These are phyloP conservation scores for Lagenaria siceraria DNA, from an alignment of 306 rosid species.

Conservation along the genomic window DNA sequence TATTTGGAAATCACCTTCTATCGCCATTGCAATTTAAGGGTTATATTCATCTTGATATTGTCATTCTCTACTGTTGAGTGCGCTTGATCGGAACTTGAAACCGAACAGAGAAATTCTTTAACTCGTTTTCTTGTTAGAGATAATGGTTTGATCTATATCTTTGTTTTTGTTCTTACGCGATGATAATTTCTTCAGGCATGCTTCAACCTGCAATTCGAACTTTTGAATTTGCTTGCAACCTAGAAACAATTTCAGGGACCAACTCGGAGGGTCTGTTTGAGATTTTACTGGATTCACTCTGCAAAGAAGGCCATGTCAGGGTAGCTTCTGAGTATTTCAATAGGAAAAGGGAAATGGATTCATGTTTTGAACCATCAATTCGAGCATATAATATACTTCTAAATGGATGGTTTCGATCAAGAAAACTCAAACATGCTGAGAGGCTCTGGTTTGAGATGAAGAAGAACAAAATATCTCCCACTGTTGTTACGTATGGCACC, in stretches of 20 bases:
- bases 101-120: too few relatives aligned
- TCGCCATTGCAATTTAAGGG: neutral
- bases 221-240: slow-evolving; percentile 49
- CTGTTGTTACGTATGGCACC: slow-evolving; percentile 86
- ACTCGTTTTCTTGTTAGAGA: neutral
- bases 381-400: slow-evolving; percentile 57
- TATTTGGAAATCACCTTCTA: neutral
- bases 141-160: neutral
- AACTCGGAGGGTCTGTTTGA: slow-evolving; percentile 54
- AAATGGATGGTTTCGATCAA: slow-evolving; percentile 76
- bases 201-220: slow-evolving; percentile 50
- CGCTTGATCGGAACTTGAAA: too few relatives aligned
- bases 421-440: slow-evolving; percentile 75
- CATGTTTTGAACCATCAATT: slow-evolving; percentile 31
- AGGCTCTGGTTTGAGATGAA: slow-evolving; percentile 76
- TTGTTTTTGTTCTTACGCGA: neutral
- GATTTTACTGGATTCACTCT: slow-evolving; percentile 74
- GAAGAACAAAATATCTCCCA: slow-evolving; percentile 50
- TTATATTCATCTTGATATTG: neutral
- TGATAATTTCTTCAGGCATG: slow-evolving; percentile 24
- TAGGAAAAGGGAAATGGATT: slow-evolving; percentile 19
- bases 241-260: slow-evolving; percentile 22
- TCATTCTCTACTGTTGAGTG: too few relatives aligned
- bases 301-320: slow-evolving; percentile 64
- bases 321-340: slow-evolving; percentile 27